A percentile compares a stretch with the other conserved stretches of the same genome.
Evolutionary conservation across 768 basidiomycete species (phyloP).

Genomic region (Lactarius evosmus): DNA sequence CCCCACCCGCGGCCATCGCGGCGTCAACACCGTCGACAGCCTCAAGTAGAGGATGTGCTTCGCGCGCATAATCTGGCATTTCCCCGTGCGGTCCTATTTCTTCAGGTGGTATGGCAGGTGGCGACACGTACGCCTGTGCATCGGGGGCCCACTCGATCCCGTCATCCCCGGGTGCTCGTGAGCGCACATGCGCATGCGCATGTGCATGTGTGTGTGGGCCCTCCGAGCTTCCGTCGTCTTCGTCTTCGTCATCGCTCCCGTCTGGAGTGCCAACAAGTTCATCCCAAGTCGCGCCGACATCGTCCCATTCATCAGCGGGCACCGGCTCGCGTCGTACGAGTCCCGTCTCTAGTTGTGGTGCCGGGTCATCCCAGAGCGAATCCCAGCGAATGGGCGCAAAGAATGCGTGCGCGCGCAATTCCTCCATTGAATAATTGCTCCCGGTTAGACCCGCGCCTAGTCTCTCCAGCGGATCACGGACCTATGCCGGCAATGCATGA

Average conservation of each 20-base stretch:
- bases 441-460: constrained; percentile 53
- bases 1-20: constrained; percentile 23
- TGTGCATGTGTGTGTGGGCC: background rate
- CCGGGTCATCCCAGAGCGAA: constrained; percentile 59
- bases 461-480: constrained; percentile 50
- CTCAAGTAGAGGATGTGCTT: constrained; percentile 19
- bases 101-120: constrained; percentile 28
- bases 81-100: constrained; percentile 48
- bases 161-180: constrained; percentile 33
- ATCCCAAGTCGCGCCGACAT: constrained; percentile 56
- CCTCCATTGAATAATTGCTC: constrained; percentile 39
- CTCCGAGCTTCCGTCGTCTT: constrained; percentile 22
- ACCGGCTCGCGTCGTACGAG: constrained; percentile 47
- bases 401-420: constrained; percentile 60
- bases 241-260: constrained; percentile 23
- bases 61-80: constrained; percentile 35
- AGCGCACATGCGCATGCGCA: background rate
- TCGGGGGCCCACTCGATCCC: constrained; percentile 55
- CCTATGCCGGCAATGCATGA: background rate
- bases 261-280: constrained; percentile 32
- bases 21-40: constrained; percentile 1
- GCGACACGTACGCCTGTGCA: constrained; percentile 34
- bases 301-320: constrained; percentile 43
- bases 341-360: constrained; percentile 58
- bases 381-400: constrained; percentile 59